A percentile compares a stretch with the other conserved stretches of the same genome.
phyloP scores from a whole-genome alignment of 176 grass and related monocot genomes.

The Leersia perrieri region DNA sequence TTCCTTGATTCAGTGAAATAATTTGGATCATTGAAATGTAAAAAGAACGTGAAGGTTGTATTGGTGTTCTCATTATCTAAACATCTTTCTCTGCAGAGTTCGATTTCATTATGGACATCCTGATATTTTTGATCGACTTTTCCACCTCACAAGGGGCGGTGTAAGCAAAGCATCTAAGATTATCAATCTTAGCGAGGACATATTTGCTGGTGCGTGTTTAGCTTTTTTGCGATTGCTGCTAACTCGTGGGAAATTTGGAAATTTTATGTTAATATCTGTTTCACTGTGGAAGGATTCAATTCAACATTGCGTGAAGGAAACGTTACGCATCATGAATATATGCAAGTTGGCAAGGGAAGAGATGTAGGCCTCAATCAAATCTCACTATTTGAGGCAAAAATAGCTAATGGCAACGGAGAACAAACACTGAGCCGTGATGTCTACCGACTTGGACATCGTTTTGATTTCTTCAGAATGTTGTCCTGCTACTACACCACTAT shows the following conservation, averaged over 20 bases:
- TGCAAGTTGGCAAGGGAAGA: slow-evolving; percentile 99
- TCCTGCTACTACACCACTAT: slow-evolving; percentile 95
- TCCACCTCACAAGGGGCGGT: slow-evolving; percentile 92
- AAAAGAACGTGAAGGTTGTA: not conserved
- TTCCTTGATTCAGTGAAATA: not conserved
- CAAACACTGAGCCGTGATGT: slow-evolving; percentile 84
- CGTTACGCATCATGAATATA: slow-evolving; percentile 96
- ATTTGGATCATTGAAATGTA: not conserved
- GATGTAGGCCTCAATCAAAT: slow-evolving; percentile 98
- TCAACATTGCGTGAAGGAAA: slow-evolving; percentile 94
- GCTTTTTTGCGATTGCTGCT: not conserved
- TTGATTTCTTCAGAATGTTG: slow-evolving; percentile 99
- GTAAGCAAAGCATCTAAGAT: slow-evolving; percentile 95
- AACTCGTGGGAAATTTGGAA: not conserved
- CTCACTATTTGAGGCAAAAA: slow-evolving; percentile 89
- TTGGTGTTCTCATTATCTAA: not conserved
- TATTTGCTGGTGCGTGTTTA: slow-evolving; percentile 73
- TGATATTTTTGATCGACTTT: slow-evolving; percentile 93
- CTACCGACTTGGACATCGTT: slow-evolving; percentile 83
- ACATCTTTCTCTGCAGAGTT: slow-evolving; percentile 43
- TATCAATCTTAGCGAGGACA: slow-evolving; percentile 98
- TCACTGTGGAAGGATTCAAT: slow-evolving; percentile 71
- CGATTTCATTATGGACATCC: slow-evolving; percentile 98
- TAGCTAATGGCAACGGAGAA: slow-evolving; percentile 92
- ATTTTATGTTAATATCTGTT: not conserved